Base-by-base conservation (phyloP, 257 asterid genomes). In the Vinca minor region DNA sequence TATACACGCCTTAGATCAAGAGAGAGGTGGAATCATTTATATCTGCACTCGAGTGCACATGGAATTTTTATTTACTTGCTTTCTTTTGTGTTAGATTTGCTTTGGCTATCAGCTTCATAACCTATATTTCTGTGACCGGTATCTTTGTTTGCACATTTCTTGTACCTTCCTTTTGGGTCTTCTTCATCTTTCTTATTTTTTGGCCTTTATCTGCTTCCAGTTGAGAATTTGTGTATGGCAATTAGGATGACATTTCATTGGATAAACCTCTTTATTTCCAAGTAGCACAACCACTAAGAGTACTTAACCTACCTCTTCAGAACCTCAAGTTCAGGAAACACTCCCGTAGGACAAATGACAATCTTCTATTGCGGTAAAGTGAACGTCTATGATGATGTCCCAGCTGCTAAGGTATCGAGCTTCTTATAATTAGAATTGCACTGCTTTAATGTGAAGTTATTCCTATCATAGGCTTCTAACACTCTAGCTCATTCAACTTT, bases 291-390 rank as follows among this genome's bases (percentile, higher is more conserved):
- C 28, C 31, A 49, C 69, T 59, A 21, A 59, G 32, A 9, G 29
- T n/a, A 15, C 35, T 52, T 13, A 29, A 45, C 41, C 34, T 38
- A n/a, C 31, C 35, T 2, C 56, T 45, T 67, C 84, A 85, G 98
- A 78, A 68, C 76, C 57, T 63, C 75, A 68, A 83, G 64, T 67
- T 42, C 83, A 52, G 64, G 82, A 46, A 79, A 72, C 71, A 71
- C 50, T 45, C 80, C 81, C 26, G 79, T 52, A 54, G 95, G 95
- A 67, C 99, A 89, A 74, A 85, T 93, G 99, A 80, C 97, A 15
- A 85, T 93, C 70, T 93, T 93, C 74, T 93, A 93, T 66, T 70
- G 92, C 55, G 99, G 99, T 66, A 77, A 85, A 75, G 87, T 93
- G 71, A 87, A 87, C 74, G 99, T 93, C 62, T 89, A 87, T 64